Percentiles rank a stretch among this genome's conserved stretches.
Evolutionary conservation across 345 rosid genomes (phyloP).

Genomic region (Citropsis articulata): DNA sequence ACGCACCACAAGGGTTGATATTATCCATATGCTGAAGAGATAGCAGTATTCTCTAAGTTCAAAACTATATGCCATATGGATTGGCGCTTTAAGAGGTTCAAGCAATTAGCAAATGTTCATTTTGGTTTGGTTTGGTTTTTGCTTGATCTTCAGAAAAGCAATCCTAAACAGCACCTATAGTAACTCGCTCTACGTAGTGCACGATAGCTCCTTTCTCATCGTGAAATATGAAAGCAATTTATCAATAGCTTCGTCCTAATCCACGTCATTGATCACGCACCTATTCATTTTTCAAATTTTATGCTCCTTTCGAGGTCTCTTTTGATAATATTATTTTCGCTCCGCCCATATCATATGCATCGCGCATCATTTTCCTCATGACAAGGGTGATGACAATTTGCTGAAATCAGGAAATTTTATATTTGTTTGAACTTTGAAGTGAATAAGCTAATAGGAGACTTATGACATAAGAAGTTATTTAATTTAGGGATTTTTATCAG

Average conservation of each 20-base stretch:
- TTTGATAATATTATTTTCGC: neutral
- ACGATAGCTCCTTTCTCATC: neutral
- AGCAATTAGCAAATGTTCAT: neutral
- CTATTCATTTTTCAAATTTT: neutral
- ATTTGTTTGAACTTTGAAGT: neutral
- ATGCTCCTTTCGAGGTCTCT: neutral
- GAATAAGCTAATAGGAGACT: too few species aligned
- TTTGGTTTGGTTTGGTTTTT: neutral
- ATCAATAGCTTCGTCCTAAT: neutral
- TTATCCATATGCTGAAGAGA: constrained; percentile 3
- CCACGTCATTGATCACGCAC: neutral
- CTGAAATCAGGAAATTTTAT: neutral
- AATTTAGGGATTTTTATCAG: too few species aligned
- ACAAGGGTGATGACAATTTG: neutral
- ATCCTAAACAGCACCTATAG: neutral
- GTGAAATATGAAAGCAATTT: neutral
- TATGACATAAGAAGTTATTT: neutral
- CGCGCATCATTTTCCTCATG: neutral
- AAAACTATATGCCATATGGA: neutral
- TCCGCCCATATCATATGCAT: neutral
- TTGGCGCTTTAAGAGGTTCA: neutral
- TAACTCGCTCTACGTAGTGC: neutral
- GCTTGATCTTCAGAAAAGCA: neutral
- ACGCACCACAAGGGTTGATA: constrained; percentile 20
- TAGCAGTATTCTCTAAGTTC: neutral